Evolutionary conservation across 495 filamentous ascomycete species (phyloP), one percentile per base, ranked within the genome.

Genomic region (Cercophora samala): DNA sequence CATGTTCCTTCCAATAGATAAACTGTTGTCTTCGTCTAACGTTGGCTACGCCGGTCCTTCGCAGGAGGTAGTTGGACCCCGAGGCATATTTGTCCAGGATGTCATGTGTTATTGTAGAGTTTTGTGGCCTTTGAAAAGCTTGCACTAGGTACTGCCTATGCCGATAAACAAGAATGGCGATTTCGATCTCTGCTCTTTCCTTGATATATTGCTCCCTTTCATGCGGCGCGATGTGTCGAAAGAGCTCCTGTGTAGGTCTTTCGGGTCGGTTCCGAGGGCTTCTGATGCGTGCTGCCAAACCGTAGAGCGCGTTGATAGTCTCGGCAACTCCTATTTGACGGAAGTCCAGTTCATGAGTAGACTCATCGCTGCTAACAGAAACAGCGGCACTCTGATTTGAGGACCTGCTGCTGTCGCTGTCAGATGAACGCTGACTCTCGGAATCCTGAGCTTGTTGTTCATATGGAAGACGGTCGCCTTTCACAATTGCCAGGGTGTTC

Each of bases 1-100:
- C 18, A 56, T 76, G 74, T 32, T 62, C 55, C n/a, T 65, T 60
- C 74, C 73, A 76, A 25, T 75, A 70, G 22, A 67, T 54, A 54
- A 76, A 70, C 21, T 73, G 73, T 56, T 75, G 70, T 65, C 72
- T 68, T 46, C 74, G 23, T 18, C 62, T 52, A 4, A 62, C 65
- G 46, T 72, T 73, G 13, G 74, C 64, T 23, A 64, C 68, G 4
- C 74, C 73, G 13, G 63, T 64, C 18, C 74, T 68, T 5, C 56
- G 26, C 9, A 74, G 55, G n/a, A 75, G 64, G 54, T 56, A 68
- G 19, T 37, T 55, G 3, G 60, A 60, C 8, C 42, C 51, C 13
- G 67, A n/a, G 4, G 62, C 62, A n/a, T 64, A 70, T 25, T 55
- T 25, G 18, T 61, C 61, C n/a, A 64, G 0, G 2, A 60, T 56